Percentiles rank a stretch among this genome's conserved stretches.
Conservation (phyloP, 2,329 filamentous ascomycete genomes). For the Fusarium sp. region DNA sequence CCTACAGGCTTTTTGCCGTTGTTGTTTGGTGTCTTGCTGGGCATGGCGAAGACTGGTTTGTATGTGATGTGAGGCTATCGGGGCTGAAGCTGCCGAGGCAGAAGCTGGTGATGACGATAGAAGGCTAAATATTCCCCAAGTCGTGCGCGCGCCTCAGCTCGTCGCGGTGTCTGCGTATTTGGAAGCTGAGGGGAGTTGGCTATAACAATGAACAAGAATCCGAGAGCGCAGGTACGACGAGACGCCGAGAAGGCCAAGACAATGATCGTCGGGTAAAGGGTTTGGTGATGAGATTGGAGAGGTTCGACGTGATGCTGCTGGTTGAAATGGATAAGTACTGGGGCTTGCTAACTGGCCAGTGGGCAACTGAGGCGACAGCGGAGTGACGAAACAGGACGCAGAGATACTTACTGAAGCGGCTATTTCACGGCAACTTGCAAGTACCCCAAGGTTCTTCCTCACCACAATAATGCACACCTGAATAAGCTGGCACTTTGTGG, state of each 20-base stretch:
- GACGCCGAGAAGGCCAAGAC: slow-evolving; percentile 5
- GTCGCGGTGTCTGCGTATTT: slow-evolving; percentile 33
- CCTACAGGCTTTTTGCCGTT: slow-evolving; percentile 76
- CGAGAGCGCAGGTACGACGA: slow-evolving; percentile 4
- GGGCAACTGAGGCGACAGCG: slow-evolving; percentile 28
- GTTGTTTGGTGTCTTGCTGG: slow-evolving; percentile 76
- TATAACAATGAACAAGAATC: slow-evolving; percentile 7
- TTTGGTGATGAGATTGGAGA: slow-evolving; percentile 26
- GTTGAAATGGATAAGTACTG: slow-evolving; percentile 36
- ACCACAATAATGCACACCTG: slow-evolving; percentile 10
- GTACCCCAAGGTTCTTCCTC: slow-evolving; percentile 39
- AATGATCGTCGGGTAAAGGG: slow-evolving; percentile 13
- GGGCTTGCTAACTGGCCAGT: slow-evolving; percentile 37
- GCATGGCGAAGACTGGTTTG: slow-evolving; percentile 60
- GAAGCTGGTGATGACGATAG: slow-evolving; percentile 32
- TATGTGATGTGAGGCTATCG: slow-evolving; percentile 8
- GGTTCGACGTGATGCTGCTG: slow-evolving; percentile 34
- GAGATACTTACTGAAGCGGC: slow-evolving; percentile 33
- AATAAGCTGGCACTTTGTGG: slow-evolving; percentile 36
- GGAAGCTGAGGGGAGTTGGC: slow-evolving; percentile 9
- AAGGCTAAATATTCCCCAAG: slow-evolving; percentile 27
- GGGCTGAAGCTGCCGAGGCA: slow-evolving; percentile 25
- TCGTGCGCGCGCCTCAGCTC: slow-evolving; percentile 43
- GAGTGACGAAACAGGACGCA: slow-evolving; percentile 18
- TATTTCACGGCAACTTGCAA: slow-evolving; percentile 4